These are phyloP conservation scores for Globisporangium cystogenes DNA, from an alignment of 352 stramenopile species.

Conservation along the genomic window DNA sequence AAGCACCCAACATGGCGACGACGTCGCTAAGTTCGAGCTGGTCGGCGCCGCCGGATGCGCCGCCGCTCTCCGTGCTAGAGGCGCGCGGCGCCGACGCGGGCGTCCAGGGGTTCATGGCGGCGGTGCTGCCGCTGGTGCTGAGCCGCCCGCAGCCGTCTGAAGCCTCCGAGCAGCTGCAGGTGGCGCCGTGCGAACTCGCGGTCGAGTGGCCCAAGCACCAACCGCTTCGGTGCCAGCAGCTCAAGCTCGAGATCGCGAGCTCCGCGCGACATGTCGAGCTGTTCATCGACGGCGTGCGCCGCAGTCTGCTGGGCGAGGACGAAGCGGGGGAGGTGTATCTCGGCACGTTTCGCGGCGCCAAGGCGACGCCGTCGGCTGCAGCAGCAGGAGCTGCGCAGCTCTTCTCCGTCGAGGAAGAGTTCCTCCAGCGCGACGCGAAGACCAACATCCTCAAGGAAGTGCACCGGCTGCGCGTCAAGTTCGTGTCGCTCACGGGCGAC, in stretches of 20 bases:
- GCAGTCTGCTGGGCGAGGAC: slow-evolving; percentile 52
- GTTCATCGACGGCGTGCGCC: slow-evolving; percentile 38
- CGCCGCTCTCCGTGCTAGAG: slow-evolving; percentile 2
- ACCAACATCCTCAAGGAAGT: slow-evolving; percentile 54
- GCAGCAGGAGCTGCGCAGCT: slow-evolving; percentile 6
- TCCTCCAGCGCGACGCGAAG: slow-evolving; percentile 35
- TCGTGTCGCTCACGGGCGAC: slow-evolving; percentile 60
- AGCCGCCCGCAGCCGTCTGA: slow-evolving; percentile 9
- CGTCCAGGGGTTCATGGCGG: slow-evolving; percentile 7
- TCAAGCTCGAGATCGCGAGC: slow-evolving; percentile 45
- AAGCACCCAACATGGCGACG: background rate
- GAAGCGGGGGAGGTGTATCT: slow-evolving; percentile 66
- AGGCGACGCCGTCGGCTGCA: background rate
- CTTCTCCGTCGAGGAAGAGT: slow-evolving; percentile 44
- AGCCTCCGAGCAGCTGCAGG: background rate
- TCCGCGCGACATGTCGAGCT: slow-evolving; percentile 74
- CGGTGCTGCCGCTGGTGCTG: slow-evolving; percentile 17
- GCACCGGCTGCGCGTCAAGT: slow-evolving; percentile 51
- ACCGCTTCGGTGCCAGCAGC: slow-evolving; percentile 35
- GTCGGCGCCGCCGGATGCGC: background rate
- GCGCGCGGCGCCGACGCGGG: background rate
- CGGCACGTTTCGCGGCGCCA: slow-evolving; percentile 53
- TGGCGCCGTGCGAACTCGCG: slow-evolving; percentile 32
- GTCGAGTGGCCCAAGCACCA: slow-evolving; percentile 23
- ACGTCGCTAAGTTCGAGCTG: background rate